Percentiles rank a stretch among this genome's conserved stretches.
These are phyloP conservation scores for Tuber microsphaerosporum DNA, from an alignment of 495 filamentous ascomycete species.

Conservation along the genomic window DNA sequence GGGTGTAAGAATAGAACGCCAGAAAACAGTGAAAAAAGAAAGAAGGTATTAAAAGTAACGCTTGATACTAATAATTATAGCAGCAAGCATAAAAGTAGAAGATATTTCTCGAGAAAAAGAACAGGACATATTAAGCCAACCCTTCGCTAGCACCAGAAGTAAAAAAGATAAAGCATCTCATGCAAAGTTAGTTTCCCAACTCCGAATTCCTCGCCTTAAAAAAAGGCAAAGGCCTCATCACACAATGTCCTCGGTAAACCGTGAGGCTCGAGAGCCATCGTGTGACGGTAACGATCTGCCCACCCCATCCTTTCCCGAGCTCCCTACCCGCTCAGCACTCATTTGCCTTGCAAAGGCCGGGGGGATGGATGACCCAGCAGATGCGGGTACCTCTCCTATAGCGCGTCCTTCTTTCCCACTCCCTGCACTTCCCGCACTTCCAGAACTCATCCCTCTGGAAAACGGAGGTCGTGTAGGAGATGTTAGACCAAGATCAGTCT, in stretches of 20 bases:
- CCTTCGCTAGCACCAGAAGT: background rate
- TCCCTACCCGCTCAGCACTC: constrained; percentile 27
- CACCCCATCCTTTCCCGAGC: constrained; percentile 36
- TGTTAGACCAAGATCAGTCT: background rate
- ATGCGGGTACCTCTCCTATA: constrained; percentile 24
- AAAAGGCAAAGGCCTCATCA: constrained; percentile 23
- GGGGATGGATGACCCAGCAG: constrained; percentile 21
- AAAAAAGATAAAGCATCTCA: constrained; percentile 11
- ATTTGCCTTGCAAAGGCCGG: constrained; percentile 26
- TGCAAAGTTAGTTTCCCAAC: background rate
- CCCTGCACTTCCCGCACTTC: background rate
- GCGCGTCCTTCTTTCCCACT: constrained; percentile 12
- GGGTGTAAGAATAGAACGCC: background rate
- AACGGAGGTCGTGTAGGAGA: background rate
- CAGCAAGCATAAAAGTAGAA: constrained; percentile 19
- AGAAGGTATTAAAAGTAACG: constrained; percentile 32
- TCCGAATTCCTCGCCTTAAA: constrained; percentile 5
- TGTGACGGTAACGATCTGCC: constrained; percentile 40
- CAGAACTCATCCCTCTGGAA: background rate
- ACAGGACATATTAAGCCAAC: constrained; percentile 14
- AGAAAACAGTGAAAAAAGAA: constrained; percentile 6
- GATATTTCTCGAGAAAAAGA: constrained; percentile 18
- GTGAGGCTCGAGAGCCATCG: constrained; percentile 40
- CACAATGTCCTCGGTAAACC: constrained; percentile 41
- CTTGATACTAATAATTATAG: constrained; percentile 31